Evolutionary conservation across 768 basidiomycete species (phyloP).

Genomic region (Suillus bovinus): DNA sequence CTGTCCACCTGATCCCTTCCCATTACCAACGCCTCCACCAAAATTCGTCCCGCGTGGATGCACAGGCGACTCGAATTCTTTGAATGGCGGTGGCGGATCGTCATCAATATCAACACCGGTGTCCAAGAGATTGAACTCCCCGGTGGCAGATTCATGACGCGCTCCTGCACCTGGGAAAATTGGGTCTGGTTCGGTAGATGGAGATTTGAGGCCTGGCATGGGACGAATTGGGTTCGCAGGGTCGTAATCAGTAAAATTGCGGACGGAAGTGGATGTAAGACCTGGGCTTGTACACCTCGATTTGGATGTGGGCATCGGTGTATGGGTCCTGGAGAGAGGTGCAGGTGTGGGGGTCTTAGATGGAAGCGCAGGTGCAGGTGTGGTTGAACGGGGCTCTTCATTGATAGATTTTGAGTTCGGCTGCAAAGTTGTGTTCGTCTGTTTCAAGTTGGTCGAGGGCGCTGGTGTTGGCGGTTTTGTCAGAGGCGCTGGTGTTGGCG

Average conservation of each 20-base stretch:
- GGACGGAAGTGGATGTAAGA: constrained; percentile 9
- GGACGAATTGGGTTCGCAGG: constrained; percentile 2
- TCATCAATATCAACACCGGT: constrained; percentile 9
- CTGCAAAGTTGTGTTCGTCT: not conserved
- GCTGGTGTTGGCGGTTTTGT: no score
- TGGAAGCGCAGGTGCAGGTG: not conserved
- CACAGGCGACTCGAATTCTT: constrained; percentile 4
- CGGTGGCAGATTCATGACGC: constrained; percentile 2
- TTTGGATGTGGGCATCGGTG: not conserved
- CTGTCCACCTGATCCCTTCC: not conserved
- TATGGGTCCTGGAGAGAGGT: not conserved
- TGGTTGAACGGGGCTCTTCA: not conserved
- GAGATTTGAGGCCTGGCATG: constrained; percentile 5
- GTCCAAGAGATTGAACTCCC: constrained; percentile 9
- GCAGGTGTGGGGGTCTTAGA: not conserved
- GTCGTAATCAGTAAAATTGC: constrained; percentile 1
- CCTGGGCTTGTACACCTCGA: not conserved
- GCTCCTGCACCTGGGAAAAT: not conserved
- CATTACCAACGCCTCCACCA: not conserved
- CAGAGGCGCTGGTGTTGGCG: not conserved
- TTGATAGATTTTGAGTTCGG: not conserved
- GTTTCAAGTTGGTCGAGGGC: not conserved
- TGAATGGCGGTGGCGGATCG: constrained; percentile 9
- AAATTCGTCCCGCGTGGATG: not conserved
- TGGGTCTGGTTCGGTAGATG: not conserved